Evolutionary conservation across 2,329 filamentous ascomycete genomes (phyloP), one percentile per base, ranked within the genome.

Genomic region (Ophiostoma novo-ulmi): DNA sequence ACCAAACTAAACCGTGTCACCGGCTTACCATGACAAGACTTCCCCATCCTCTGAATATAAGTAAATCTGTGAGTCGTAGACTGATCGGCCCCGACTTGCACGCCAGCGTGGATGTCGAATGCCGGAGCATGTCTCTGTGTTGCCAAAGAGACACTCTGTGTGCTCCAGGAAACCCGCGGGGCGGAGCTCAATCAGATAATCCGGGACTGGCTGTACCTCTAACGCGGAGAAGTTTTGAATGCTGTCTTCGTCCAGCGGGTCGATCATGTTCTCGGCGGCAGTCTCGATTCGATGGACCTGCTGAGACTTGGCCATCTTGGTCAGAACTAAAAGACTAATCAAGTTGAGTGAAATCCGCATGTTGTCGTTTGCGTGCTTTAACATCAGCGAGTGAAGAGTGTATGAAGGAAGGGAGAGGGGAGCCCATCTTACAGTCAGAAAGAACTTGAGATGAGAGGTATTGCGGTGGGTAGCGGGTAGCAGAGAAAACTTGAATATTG

Each of bases 91-190:
- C 20, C 10, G 13, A 4, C 10, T 36, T 13, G 69, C 72, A 13
- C 38, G 61, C 8, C 65, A 41, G 17, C 69, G 64, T n/a, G 69
- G 69, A 36, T 70, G 70, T 71, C 72, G 17, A 8, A 36, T 64
- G 48, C 70, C 72, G 4, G 72, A 73, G 39, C 72, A 73, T 7
- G 72, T 73, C 14, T 73, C 72, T 1, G 72, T 73, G 22, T 73
- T 73, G 5, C 72, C 72, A 70, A 70, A 73, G 58, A 70, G 58
- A 31, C 72, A 73, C 7, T 65, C 63, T 1, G 36, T 39, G 1
- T 41, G 8, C 10, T 39, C 35, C n/a, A 65, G 6, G 36, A 39
- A n/a, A 6, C 36, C n/a, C 20, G n/a, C 8, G 63, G 38, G n/a
- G 8, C 36, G 35, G 36, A 1, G 7, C 20, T 39, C 31, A 26